Evolutionary conservation across 805 yeast genomes (phyloP), one percentile per base, ranked within the genome.

Genomic region (Candida argentea): DNA sequence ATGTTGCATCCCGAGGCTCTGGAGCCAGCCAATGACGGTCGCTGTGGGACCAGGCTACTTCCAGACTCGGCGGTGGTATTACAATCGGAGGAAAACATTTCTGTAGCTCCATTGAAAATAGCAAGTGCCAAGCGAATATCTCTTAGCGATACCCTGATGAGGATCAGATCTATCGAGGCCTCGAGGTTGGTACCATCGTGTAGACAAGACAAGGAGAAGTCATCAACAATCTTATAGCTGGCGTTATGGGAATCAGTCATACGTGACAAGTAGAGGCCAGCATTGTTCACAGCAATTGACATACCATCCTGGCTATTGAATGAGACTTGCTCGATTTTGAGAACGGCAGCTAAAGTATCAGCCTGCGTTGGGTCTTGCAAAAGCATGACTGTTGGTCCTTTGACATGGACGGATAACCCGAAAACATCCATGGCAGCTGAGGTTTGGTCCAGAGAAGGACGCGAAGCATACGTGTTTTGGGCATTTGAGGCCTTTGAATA

Each of bases 301-400:
- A 69, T 52, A 3, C 78, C 71, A 32, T 74, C 71, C 43, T 80
- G 86, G 33, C 79, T 73, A 0, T 89, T 68, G 3, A 83, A 46
- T 25, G 78, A 55, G 3, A 86, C 52, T 44, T 87, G 95, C 34
- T 80, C 93, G 9, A 86, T 73, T 43, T 83, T 82, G 57, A 91
- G 79, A 2, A 89, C 95, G 35, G 89, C 69, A 0, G 97, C 97
- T 42, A 87, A 94, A 0, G 94, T 73, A 35, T 75, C 66, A 2
- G 53, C 47, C 5, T 65, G 60, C 1, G 77, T 65, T 0, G 95
- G 83, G 47, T 89, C 82, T 0, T 95, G 94, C 24, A 91, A 54
- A 17, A 91, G 54, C 12, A 84, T 73, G 12, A 89, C 61, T 0
- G 94, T 83, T 1, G 89, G 76, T 31, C 84, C 78, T 5, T 76